Percentiles rank a stretch among this genome's conserved stretches.
Conservation (phyloP, 306 rosid species). For the Vigna nakashimae region DNA sequence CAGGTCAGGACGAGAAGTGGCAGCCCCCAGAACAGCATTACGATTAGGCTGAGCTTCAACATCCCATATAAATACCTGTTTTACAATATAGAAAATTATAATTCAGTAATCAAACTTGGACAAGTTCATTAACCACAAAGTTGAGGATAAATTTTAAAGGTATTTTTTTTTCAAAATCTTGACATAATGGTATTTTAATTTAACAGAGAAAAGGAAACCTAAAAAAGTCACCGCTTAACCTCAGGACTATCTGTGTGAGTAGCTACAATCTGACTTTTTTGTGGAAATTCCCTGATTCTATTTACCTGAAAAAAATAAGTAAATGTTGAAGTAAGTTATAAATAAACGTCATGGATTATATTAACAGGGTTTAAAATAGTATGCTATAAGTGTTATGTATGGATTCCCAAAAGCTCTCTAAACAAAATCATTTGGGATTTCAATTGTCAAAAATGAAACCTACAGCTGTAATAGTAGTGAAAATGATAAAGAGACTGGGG, state of each 20-base stretch:
- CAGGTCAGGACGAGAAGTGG: conserved; percentile 91
- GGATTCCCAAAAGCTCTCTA: neutral
- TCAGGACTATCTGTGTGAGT: conserved; percentile 97
- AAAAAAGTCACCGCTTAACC: conserved; percentile 51
- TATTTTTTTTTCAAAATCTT: neutral
- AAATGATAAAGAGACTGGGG: neutral
- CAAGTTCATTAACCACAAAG: neutral
- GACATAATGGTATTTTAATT: neutral
- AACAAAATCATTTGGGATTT: neutral
- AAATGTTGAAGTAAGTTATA: conserved; percentile 16
- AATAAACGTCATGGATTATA: neutral
- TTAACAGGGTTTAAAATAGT: neutral
- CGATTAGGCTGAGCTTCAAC: conserved; percentile 93
- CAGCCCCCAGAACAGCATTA: conserved; percentile 79
- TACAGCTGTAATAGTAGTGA: neutral
- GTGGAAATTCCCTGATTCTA: conserved; percentile 92
- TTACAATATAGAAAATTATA: neutral
- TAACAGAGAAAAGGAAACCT: conserved; percentile 21
- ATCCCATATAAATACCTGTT: conserved; percentile 92
- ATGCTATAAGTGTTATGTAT: neutral
- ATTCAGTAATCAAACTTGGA: neutral
- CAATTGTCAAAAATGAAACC: neutral
- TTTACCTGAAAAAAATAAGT: conserved; percentile 68
- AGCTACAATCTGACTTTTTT: conserved; percentile 79
- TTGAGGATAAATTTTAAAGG: neutral